A percentile compares a stretch with the other conserved stretches of the same genome.
These are phyloP conservation scores for Chlamydomonas incerta DNA, from an alignment of 139 green algal genomes.

Conservation along the genomic window DNA sequence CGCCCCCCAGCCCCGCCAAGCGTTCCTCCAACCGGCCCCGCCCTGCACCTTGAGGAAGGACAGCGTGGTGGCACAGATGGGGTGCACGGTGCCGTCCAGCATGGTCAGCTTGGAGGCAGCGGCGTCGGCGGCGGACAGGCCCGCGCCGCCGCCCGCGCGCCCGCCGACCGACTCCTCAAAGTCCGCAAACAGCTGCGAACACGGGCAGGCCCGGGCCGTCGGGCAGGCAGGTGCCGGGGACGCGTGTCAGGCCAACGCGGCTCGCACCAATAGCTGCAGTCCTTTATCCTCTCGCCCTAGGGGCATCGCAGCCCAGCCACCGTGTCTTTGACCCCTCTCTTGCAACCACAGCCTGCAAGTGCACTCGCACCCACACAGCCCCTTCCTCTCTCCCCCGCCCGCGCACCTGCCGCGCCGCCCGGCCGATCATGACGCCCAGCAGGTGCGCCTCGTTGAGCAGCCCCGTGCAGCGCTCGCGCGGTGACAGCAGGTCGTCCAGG, in stretches of 20 bases:
- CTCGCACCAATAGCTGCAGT: no score
- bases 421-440: constrained; percentile 28
- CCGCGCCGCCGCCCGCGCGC: neutral
- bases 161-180: constrained; percentile 26
- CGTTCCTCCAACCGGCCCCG: neutral
- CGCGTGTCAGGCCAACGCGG: no score
- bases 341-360: no score
- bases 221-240: no score
- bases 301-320: no score
- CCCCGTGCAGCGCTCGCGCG: constrained; percentile 23
- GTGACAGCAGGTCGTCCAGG: constrained; percentile 30
- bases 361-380: no score
- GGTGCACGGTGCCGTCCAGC: constrained; percentile 79
- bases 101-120: constrained; percentile 44
- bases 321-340: no score
- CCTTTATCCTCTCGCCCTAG: no score
- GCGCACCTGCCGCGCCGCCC: constrained; percentile 25
- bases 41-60: constrained; percentile 66
- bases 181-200: constrained; percentile 19
- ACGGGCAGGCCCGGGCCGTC: no score
- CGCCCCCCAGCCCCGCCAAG: no score
- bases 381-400: neutral
- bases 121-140: neutral
- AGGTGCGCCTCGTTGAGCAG: constrained; percentile 36
- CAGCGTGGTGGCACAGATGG: constrained; percentile 68